A percentile compares a stretch with the other conserved stretches of the same genome.
These are phyloP conservation scores for Megacollybia marginata DNA, from an alignment of 768 basidiomycete species.

Conservation along the genomic window DNA sequence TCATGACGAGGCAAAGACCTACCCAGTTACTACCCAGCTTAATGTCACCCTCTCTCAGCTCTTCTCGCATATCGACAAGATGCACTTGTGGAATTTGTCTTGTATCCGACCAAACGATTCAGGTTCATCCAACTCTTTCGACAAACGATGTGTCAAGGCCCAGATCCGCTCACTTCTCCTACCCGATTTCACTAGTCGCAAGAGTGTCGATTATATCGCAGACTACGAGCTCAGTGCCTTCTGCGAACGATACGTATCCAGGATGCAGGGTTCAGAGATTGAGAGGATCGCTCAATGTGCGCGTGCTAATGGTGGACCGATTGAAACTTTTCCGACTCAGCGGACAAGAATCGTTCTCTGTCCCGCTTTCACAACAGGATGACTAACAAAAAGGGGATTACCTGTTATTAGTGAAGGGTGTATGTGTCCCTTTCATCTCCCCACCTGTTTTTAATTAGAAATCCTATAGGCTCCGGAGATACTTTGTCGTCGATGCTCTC, in stretches of 20 bases:
- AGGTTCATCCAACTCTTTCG: slow-evolving; percentile 80
- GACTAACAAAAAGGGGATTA: too few species aligned
- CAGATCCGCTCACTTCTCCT: slow-evolving; percentile 74
- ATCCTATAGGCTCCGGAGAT: too few species aligned
- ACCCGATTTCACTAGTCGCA: slow-evolving; percentile 60
- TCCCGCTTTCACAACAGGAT: too few species aligned
- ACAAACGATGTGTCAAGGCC: slow-evolving; percentile 78
- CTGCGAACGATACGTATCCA: slow-evolving; percentile 72
- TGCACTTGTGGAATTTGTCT: slow-evolving; percentile 64
- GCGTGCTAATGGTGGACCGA: slow-evolving; percentile 68
- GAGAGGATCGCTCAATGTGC: slow-evolving; percentile 73
- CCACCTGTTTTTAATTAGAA: too few species aligned
- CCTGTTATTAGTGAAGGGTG: too few species aligned
- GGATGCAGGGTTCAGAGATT: slow-evolving; percentile 57
- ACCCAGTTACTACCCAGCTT: slow-evolving; percentile 74
- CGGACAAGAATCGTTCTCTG: too few species aligned
- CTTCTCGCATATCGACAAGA: slow-evolving; percentile 52
- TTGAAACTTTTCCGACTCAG: too few species aligned
- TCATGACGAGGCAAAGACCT: slow-evolving; percentile 71
- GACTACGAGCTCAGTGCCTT: slow-evolving; percentile 58
- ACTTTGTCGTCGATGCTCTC: too few species aligned
- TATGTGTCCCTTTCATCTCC: too few species aligned
- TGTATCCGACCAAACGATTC: slow-evolving; percentile 92
- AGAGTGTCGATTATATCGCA: slow-evolving; percentile 60
- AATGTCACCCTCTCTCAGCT: slow-evolving; percentile 73